phyloP scores from a whole-genome alignment of 2,329 filamentous ascomycete species.

The Cyanodermella asteris region DNA sequence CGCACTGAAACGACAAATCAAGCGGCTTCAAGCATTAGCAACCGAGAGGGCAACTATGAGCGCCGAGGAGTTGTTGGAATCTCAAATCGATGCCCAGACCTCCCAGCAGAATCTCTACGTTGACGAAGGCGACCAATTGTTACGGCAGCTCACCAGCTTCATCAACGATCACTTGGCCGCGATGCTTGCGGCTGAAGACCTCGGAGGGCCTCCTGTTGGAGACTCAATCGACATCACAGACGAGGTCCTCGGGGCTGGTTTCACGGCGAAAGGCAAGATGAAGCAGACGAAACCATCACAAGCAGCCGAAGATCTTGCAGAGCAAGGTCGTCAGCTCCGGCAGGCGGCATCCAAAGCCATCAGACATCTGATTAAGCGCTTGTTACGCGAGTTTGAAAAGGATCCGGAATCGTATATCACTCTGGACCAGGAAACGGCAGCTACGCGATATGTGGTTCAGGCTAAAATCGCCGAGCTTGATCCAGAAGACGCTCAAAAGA shows the following conservation, averaged over 20 bases:
- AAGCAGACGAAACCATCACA: constrained; percentile 18
- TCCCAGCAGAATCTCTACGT: no score
- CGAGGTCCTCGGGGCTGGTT: constrained; percentile 28
- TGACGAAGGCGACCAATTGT: no score
- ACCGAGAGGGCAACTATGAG: constrained; percentile 35
- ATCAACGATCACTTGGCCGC: constrained; percentile 47
- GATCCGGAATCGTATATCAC: constrained; percentile 23
- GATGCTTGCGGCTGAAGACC: constrained; percentile 63
- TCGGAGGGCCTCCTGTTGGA: constrained; percentile 64
- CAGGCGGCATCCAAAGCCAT: constrained; percentile 6
- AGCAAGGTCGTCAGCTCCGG: no score
- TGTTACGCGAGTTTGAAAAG: constrained; percentile 22
- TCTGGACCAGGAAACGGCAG: constrained; percentile 27
- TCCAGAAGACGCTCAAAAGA: constrained; percentile 28
- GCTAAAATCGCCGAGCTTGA: constrained; percentile 35
- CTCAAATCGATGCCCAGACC: no score
- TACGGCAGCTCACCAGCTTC: constrained; percentile 47
- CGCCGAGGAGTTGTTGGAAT: constrained; percentile 37
- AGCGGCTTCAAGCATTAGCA: constrained; percentile 34
- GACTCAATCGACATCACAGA: constrained; percentile 45
- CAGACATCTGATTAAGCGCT: constrained; percentile 23
- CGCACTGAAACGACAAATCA: constrained; percentile 35
- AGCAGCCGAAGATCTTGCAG: constrained; percentile 9
- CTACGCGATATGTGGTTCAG: constrained; percentile 29
- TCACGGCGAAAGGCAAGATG: constrained; percentile 27